Evolutionary conservation across 345 rosid species (phyloP), one percentile per base, ranked within the genome.

Genomic region (Tarenaya hassleriana): DNA sequence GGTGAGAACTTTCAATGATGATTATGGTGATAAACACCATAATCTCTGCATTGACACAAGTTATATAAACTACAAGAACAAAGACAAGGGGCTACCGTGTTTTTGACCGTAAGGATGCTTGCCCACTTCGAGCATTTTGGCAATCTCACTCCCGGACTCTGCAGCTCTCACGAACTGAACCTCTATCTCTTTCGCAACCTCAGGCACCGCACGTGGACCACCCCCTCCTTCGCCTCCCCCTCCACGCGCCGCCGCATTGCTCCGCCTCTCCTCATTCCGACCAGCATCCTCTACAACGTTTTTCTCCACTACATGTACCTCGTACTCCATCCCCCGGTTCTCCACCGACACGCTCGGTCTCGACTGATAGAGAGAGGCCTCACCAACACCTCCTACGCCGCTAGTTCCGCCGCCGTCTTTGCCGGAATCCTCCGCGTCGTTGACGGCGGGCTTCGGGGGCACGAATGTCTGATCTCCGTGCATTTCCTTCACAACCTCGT

Each of bases 71-170:
- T n/a, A n/a, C n/a, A n/a, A n/a, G 20, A 19, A 8, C 16, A 6
- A 51, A 11, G 21, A 61, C 32, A 0, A 4, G 7, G 21, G n/a
- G 16, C 32, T 75, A 83, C 95, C 92, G 65, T 76, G 72, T 79
- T 86, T 88, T 4, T 81, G 91, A 61, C 75, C 80, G 63, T 86
- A 75, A 32, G 82, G 94, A 61, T 74, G 78, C 61, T 76, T 86
- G 51, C 99, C 95, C 4, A 63, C 96, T 70, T 88, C 99, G 24
- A 94, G 99, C 76, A 94, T 62, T 70, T 71, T 65, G 5, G 92
- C 87, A 48, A 88, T 79, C 69, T 86, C 99, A 55, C 51, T 71
- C 37, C 95, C 99, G 5, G 77, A 73, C 45, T 83, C 89, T 0
- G 97, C 84, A 63, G 97, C 97, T 55, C 74, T 83, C 67, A 70